These are phyloP conservation scores for Artemisia tridentata DNA, from an alignment of 129 eudicot genomes.

Conservation along the genomic window DNA sequence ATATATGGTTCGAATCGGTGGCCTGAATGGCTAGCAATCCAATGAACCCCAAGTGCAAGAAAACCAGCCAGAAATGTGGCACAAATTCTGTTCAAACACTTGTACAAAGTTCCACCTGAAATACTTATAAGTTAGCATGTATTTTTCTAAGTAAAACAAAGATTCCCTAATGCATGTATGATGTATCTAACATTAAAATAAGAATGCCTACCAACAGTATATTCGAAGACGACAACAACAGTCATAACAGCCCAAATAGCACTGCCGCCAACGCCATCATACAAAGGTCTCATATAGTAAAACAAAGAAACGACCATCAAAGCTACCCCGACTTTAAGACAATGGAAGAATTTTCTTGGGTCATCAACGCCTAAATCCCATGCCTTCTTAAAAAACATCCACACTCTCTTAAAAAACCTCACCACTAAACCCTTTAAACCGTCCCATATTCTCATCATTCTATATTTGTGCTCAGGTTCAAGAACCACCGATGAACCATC, in stretches of 20 bases:
- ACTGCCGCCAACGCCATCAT: constrained; percentile 63
- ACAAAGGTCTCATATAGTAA: constrained; percentile 71
- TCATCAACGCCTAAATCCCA: constrained; percentile 64
- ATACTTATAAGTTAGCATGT: constrained; percentile 4
- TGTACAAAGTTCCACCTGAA: constrained; percentile 61
- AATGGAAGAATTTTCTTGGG: constrained; percentile 58
- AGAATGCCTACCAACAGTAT: constrained; percentile 53
- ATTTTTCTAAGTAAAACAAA: neutral
- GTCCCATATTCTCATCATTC: constrained; percentile 27
- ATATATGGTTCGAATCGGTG: constrained; percentile 47
- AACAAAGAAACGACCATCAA: constrained; percentile 57
- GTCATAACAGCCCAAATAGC: constrained; percentile 83
- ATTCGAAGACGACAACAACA: constrained; percentile 68
- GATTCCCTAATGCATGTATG: neutral
- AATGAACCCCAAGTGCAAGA: constrained; percentile 69
- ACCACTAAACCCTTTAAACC: constrained; percentile 34
- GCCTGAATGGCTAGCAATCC: constrained; percentile 63
- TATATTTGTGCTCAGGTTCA: constrained; percentile 31
- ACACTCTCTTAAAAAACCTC: constrained; percentile 19
- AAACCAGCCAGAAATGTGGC: constrained; percentile 65
- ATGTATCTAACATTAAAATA: neutral
- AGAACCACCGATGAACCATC: constrained; percentile 43
- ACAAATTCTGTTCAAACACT: constrained; percentile 53
- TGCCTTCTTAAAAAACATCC: constrained; percentile 43
- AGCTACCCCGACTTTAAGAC: constrained; percentile 62